phyloP scores from a whole-genome alignment of 179 eudicot genomes.

The Beta macrorhiza region DNA sequence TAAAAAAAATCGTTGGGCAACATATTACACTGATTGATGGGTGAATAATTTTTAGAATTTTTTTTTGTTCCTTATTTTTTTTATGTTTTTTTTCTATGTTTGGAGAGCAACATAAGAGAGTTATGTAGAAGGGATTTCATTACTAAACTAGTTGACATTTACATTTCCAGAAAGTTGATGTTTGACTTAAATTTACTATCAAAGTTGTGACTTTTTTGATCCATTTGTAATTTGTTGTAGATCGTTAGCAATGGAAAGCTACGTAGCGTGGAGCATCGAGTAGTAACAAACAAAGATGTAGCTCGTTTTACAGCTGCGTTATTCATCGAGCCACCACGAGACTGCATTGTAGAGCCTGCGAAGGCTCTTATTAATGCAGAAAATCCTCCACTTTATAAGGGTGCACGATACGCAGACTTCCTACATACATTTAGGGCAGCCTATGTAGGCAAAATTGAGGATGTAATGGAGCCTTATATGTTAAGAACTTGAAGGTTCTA shows the following conservation, averaged over 20 bases:
- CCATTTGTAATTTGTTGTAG: conserved; percentile 16
- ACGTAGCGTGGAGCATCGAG: conserved; percentile 39
- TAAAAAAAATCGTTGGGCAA: too few relatives aligned
- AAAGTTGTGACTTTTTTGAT: not conserved
- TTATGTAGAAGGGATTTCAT: too few relatives aligned
- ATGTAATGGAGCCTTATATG: conserved; percentile 23
- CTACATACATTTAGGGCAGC: conserved; percentile 23
- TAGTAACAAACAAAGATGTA: conserved; percentile 35
- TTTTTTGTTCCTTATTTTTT: too few relatives aligned
- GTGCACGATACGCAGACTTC: conserved; percentile 34
- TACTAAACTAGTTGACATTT: too few relatives aligned
- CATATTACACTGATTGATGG: too few relatives aligned
- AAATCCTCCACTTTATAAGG: conserved; percentile 40
- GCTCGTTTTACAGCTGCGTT: conserved; percentile 29
- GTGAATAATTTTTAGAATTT: too few relatives aligned
- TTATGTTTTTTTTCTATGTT: too few relatives aligned
- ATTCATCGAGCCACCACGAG: conserved; percentile 30
- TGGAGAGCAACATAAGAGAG: too few relatives aligned
- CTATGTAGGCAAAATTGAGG: conserved; percentile 21
- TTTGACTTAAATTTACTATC: too few relatives aligned
- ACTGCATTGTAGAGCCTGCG: conserved; percentile 42
- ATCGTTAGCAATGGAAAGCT: conserved; percentile 43
- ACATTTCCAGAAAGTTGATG: too few relatives aligned
- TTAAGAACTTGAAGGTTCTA: not conserved
- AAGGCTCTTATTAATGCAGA: conserved; percentile 30